Conservation (phyloP, 805 yeast species). For the Nakazawaea molendinolei region DNA sequence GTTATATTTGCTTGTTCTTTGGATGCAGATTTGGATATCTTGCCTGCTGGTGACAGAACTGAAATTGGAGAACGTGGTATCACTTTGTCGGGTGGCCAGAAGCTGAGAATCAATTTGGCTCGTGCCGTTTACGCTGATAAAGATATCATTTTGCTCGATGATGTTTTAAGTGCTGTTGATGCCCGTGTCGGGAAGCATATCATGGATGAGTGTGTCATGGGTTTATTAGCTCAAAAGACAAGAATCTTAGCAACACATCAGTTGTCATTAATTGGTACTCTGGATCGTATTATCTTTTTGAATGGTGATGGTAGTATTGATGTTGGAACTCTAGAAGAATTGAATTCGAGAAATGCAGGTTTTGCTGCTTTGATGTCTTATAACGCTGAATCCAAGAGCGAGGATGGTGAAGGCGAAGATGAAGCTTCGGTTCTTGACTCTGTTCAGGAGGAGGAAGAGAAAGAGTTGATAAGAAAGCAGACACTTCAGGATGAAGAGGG, state of each 20-base stretch:
- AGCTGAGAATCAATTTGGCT: conserved; percentile 58
- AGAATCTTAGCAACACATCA: conserved; percentile 83
- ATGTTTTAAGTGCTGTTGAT: conserved; percentile 65
- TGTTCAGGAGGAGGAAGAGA: conserved; percentile 17
- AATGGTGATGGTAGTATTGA: conserved; percentile 57
- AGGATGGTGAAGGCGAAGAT: conserved; percentile 20
- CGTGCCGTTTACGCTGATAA: conserved; percentile 61
- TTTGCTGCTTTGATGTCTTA: conserved; percentile 34
- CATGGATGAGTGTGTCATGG: conserved; percentile 54
- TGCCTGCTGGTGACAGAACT: conserved; percentile 49
- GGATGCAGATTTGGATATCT: conserved; percentile 36
- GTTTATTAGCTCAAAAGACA: conserved; percentile 50
- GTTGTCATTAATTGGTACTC: conserved; percentile 58
- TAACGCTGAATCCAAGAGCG: conserved; percentile 22
- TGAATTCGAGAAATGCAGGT: conserved; percentile 31
- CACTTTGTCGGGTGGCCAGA: conserved; percentile 57
- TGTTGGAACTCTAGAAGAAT: conserved; percentile 53
- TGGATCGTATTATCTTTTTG: conserved; percentile 64
- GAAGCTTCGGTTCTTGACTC: conserved; percentile 23
- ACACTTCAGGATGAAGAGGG: conserved; percentile 15
- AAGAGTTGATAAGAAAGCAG: conserved; percentile 18
- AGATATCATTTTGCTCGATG: conserved; percentile 57
- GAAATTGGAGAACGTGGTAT: conserved; percentile 58
- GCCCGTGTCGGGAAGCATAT: conserved; percentile 59
- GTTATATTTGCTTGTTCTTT: conserved; percentile 45